Base-by-base conservation (phyloP, 257 asterid species). In the Petunia axillaris region DNA sequence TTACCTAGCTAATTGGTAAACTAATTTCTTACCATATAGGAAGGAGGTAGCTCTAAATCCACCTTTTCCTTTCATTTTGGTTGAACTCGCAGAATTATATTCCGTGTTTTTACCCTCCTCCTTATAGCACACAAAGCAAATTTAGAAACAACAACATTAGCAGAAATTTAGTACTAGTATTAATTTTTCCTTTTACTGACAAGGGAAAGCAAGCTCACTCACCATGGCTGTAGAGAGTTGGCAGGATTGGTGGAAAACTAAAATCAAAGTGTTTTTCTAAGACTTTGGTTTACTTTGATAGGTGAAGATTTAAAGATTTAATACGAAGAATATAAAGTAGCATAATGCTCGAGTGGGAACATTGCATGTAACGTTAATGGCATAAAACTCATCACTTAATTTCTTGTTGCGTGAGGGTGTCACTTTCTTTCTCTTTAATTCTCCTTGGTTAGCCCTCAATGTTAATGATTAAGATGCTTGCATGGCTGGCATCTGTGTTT, bases 1-100 rank as follows among this genome's bases (percentile, higher is more conserved):
- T 8, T 13, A 15, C 41, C 63, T 70, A 11, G n/a, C 48, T 52
- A 48, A 36, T 25, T 5, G 1, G 25, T 9, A 44, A 55, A 41
- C 4, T 8, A 37, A 5, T 6, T 43, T 3, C 77, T 82, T 77
- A 94, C 98, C 97, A 46, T 85, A 94, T 11, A 94, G 60, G 85
- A 94, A 94, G 35, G 87, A 77, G 65, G 96, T 80, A 35, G 98
- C 97, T 80, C 43, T 86, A 83, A 90, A 91, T 59, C 97, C 98
- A 1, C 98, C 98, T 82, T 84, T 94, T 65, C 85, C 78, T 16
- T 80, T 83, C 76, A 44, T 64, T 37, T 78, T 59, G 14, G 81
- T 58, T 37, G 85, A 64, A 81, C 35, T 82, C 40, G 43, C 36
- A 43, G 67, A 57, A 60, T 81, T 38, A 81, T 80, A 67, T 36